Evolutionary conservation across 495 filamentous ascomycete species (phyloP).

Genomic region (Neurospora sp.): DNA sequence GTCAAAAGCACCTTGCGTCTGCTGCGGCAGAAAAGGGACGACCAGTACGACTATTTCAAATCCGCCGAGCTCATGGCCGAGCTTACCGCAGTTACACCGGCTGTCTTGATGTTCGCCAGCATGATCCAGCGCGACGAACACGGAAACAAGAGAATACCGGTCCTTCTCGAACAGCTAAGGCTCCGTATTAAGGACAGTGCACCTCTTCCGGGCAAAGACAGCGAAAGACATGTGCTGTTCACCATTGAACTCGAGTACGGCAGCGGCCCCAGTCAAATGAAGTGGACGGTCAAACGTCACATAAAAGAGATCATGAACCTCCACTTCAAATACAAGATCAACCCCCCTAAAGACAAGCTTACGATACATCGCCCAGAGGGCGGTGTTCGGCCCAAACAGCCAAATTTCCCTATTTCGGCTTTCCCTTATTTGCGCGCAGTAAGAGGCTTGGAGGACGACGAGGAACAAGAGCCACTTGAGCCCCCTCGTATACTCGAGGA

Average conservation of each 20-base stretch:
- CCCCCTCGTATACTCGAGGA: slow-evolving; percentile 35
- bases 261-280: slow-evolving; percentile 90
- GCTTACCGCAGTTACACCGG: slow-evolving; percentile 80
- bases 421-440: slow-evolving; percentile 84
- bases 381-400: slow-evolving; percentile 55
- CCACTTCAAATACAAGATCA: slow-evolving; percentile 83
- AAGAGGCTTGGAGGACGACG: slow-evolving; percentile 68
- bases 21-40: slow-evolving; percentile 72
- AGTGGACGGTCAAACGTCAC: slow-evolving; percentile 85
- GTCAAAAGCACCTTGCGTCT: slow-evolving; percentile 78
- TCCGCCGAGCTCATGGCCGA: slow-evolving; percentile 95
- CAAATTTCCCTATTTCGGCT: slow-evolving; percentile 80
- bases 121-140: slow-evolving; percentile 98
- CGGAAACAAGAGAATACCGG: slow-evolving; percentile 86
- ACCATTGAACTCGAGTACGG: slow-evolving; percentile 94
- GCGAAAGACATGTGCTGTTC: slow-evolving; percentile 78
- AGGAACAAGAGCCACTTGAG: slow-evolving; percentile 60
- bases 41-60: slow-evolving; percentile 86
- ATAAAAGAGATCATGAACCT: slow-evolving; percentile 87
- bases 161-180: slow-evolving; percentile 91
- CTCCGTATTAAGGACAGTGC: slow-evolving; percentile 71
- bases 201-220: slow-evolving; percentile 48
- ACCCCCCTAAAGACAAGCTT: slow-evolving; percentile 70
- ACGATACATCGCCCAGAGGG: slow-evolving; percentile 33
- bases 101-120: slow-evolving; percentile 84